These are phyloP conservation scores for Clarireedia homoeocarpa DNA, from an alignment of 2,329 filamentous ascomycete species.

Conservation along the genomic window DNA sequence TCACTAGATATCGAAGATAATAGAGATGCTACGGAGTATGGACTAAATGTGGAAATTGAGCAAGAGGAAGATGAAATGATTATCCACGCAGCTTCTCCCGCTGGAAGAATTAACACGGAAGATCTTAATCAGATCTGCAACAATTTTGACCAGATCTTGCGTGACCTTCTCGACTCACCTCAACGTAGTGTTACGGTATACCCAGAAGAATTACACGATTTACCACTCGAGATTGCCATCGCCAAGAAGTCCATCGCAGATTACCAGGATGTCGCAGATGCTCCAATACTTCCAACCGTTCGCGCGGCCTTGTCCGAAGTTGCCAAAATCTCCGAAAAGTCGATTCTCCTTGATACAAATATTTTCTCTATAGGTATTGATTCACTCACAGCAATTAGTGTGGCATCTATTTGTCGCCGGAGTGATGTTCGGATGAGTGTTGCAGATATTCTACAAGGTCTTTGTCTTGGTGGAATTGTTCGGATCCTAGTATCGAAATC, in stretches of 20 bases:
- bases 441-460: neutral
- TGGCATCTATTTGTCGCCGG: neutral
- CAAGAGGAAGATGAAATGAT: neutral
- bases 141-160: neutral
- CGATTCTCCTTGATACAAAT: neutral
- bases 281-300: neutral
- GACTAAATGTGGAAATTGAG: neutral
- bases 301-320: neutral
- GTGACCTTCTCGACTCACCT: neutral
- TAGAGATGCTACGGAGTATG: slow-evolving; percentile 4
- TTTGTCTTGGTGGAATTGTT: neutral
- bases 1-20: neutral
- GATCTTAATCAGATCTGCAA: neutral
- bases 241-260: neutral
- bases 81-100: neutral
- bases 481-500: neutral
- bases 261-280: neutral
- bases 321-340: neutral
- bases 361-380: neutral
- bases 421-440: neutral
- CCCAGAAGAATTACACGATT: neutral
- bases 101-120: neutral
- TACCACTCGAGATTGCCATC: neutral
- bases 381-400: neutral
- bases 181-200: neutral